These are phyloP conservation scores for Monosporascus sp. DNA, from an alignment of 2,329 filamentous ascomycete genomes.

Conservation along the genomic window DNA sequence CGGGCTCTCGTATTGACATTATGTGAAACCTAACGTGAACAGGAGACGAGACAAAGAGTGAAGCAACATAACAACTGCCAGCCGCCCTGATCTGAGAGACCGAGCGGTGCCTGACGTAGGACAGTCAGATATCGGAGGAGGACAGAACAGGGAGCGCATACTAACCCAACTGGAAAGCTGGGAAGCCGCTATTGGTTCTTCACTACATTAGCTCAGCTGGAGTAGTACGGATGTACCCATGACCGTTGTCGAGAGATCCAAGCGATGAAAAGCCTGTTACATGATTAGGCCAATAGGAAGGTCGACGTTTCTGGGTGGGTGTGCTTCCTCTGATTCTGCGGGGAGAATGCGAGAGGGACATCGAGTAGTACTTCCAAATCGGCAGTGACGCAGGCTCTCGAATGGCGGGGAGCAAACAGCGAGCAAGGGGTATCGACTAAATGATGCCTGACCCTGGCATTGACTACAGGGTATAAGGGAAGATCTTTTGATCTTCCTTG, in stretches of 20 bases:
- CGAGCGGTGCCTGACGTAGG: conserved; percentile 14
- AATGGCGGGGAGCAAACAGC: conserved; percentile 21
- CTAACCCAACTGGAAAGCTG: conserved; percentile 36
- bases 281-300: conserved; percentile 33
- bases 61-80: conserved; percentile 6
- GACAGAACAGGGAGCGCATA: conserved; percentile 28
- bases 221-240: conserved; percentile 46
- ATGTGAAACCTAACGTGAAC: background rate
- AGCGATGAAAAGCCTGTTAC: conserved; percentile 16
- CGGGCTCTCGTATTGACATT: background rate
- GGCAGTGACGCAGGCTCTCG: conserved; percentile 24
- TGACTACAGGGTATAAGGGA: conserved; percentile 21
- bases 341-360: conserved; percentile 21
- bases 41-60: conserved; percentile 3
- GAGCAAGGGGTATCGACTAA: conserved; percentile 26
- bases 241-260: conserved; percentile 37
- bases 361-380: conserved; percentile 27
- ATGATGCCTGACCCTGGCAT: conserved; percentile 21
- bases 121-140: conserved; percentile 22
- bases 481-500: conserved; percentile 27
- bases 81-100: conserved; percentile 5
- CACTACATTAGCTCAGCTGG: conserved; percentile 38
- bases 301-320: conserved; percentile 22
- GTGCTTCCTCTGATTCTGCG: conserved; percentile 25
- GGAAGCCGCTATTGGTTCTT: conserved; percentile 36